These are phyloP conservation scores for Pythium aphanidermatum DNA, from an alignment of 352 stramenopile genomes.

Conservation along the genomic window DNA sequence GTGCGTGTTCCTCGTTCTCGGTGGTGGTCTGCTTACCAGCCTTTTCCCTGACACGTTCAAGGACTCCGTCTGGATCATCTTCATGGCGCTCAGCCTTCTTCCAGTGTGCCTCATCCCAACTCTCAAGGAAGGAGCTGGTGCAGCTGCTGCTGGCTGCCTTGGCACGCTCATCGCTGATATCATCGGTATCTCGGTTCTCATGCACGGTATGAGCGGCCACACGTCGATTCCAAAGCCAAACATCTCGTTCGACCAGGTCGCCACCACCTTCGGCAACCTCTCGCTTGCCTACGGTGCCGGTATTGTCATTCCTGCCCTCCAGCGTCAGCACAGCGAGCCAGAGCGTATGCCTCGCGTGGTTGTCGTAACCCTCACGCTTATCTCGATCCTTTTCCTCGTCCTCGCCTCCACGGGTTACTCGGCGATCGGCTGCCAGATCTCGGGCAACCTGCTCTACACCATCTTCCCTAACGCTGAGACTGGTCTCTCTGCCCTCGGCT, in stretches of 20 bases:
- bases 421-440: constrained; percentile 21
- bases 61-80: constrained; percentile 17
- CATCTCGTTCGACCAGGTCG: constrained; percentile 19
- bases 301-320: constrained; percentile 18
- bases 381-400: constrained; percentile 19
- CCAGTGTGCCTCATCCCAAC: constrained; percentile 23
- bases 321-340: constrained; percentile 21
- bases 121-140: constrained; percentile 23
- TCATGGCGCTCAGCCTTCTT: constrained; percentile 15
- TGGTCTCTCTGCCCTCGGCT: constrained; percentile 34
- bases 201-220: constrained; percentile 21
- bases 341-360: constrained; percentile 23
- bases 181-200: constrained; percentile 18
- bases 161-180: constrained; percentile 25
- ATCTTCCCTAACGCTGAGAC: constrained; percentile 32
- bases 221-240: constrained; percentile 9
- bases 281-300: no score
- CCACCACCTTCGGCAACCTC: constrained; percentile 25
- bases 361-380: constrained; percentile 15
- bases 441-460: constrained; percentile 24
- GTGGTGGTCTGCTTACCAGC: constrained; percentile 12
- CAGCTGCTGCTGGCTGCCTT: constrained; percentile 20
- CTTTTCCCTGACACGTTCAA: constrained; percentile 22
- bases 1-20: constrained; percentile 22
- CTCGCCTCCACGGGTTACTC: constrained; percentile 16